Evolutionary conservation across 1,284 basidiomycete genomes (phyloP).

Genomic region (Heterobasidion irregulare): DNA sequence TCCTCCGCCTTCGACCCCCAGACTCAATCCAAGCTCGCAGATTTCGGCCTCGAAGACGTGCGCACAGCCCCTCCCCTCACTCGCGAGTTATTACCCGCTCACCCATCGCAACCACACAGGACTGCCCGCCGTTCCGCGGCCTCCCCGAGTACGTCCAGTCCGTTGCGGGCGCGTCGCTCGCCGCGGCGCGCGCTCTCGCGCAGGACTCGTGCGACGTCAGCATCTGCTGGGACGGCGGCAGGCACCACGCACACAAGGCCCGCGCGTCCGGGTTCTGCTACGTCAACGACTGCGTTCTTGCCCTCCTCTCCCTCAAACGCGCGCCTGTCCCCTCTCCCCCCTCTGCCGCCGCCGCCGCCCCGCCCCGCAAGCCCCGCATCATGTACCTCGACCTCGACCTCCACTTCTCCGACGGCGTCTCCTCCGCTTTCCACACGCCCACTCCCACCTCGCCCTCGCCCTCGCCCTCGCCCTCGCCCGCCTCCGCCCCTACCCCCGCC

Average conservation of each 20-base stretch:
- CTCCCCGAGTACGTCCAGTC: slow-evolving; percentile 64
- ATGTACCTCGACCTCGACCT: slow-evolving; percentile 92
- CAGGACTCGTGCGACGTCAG: slow-evolving; percentile 49
- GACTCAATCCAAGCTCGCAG: slow-evolving; percentile 11
- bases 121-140: slow-evolving; percentile 72
- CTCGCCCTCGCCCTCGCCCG: slow-evolving; percentile 12
- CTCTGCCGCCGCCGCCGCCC: neutral
- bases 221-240: slow-evolving; percentile 83
- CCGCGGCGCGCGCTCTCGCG: slow-evolving; percentile 58
- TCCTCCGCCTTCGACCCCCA: neutral
- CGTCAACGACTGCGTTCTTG: slow-evolving; percentile 83
- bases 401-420: slow-evolving; percentile 87
- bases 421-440: slow-evolving; percentile 59
- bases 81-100: neutral
- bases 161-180: slow-evolving; percentile 72
- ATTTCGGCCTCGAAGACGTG: slow-evolving; percentile 68
- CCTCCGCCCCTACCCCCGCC: slow-evolving; percentile 11
- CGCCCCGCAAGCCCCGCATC: slow-evolving; percentile 48
- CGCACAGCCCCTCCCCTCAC: slow-evolving; percentile 7
- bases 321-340: slow-evolving; percentile 8
- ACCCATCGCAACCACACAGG: slow-evolving; percentile 32
- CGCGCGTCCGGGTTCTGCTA: slow-evolving; percentile 89
- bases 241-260: slow-evolving; percentile 72
- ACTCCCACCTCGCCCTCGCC: slow-evolving; percentile 10
- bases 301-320: slow-evolving; percentile 57